Evolutionary conservation across 192 early-diverging fungal genomes (phyloP).

Genomic region (Gorgonomyces haynaldii): DNA sequence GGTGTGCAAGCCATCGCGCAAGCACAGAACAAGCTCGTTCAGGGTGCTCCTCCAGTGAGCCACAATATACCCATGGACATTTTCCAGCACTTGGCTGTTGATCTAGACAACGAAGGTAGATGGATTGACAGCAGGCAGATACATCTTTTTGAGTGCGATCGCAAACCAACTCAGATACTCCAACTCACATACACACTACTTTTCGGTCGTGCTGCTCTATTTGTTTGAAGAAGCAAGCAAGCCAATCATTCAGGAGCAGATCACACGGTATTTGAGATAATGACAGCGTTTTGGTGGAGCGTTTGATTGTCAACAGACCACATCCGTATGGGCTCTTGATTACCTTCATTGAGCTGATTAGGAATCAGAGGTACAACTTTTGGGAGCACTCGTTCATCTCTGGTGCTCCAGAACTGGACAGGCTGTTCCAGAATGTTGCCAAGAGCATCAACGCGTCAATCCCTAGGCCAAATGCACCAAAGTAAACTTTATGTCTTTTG

Average conservation of each 20-base stretch:
- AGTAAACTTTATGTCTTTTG: neutral
- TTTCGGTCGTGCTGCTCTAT: slow-evolving; percentile 75
- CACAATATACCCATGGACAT: slow-evolving; percentile 69
- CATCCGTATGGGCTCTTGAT: slow-evolving; percentile 96
- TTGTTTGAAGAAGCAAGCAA: slow-evolving; percentile 68
- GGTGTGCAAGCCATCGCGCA: slow-evolving; percentile 65
- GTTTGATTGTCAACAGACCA: slow-evolving; percentile 89
- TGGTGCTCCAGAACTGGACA: slow-evolving; percentile 71
- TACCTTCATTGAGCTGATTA: slow-evolving; percentile 94
- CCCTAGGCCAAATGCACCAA: neutral
- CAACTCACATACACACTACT: slow-evolving; percentile 93
- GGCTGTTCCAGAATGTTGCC: slow-evolving; percentile 61
- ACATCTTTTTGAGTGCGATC: slow-evolving; percentile 78
- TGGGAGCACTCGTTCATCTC: slow-evolving; percentile 53
- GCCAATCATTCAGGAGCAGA: slow-evolving; percentile 86
- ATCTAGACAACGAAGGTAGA: slow-evolving; percentile 64
- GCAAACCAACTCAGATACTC: slow-evolving; percentile 95
- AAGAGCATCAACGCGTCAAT: slow-evolving; percentile 27
- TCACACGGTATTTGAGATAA: slow-evolving; percentile 52
- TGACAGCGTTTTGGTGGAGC: slow-evolving; percentile 77
- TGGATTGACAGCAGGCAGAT: slow-evolving; percentile 48
- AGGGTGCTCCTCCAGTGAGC: slow-evolving; percentile 34
- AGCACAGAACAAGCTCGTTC: slow-evolving; percentile 19
- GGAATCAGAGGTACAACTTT: slow-evolving; percentile 72
- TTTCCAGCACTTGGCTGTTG: slow-evolving; percentile 63